Conservation (phyloP, 176 grass and related monocot genomes). For the Cenchrus purpureus region DNA sequence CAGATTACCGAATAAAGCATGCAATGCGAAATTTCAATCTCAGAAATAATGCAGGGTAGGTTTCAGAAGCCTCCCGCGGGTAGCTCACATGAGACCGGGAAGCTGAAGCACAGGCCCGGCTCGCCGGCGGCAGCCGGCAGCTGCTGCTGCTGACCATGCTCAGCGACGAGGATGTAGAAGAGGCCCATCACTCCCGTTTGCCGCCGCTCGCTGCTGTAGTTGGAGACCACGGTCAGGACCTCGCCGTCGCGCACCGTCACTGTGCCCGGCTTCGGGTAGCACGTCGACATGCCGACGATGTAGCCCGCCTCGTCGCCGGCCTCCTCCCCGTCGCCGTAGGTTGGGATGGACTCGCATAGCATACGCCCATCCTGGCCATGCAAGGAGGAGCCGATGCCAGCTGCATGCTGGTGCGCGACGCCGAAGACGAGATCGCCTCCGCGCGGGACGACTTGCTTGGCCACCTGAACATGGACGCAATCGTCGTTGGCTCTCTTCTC, state of each 20-base stretch:
- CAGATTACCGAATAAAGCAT: not conserved
- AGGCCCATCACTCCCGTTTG: slow-evolving; percentile 88
- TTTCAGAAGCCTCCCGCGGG: no score
- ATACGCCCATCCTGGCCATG: slow-evolving; percentile 75
- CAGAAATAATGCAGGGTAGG: not conserved
- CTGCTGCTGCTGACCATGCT: slow-evolving; percentile 28
- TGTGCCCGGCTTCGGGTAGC: slow-evolving; percentile 71
- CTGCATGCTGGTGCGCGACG: slow-evolving; percentile 82
- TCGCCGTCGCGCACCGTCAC: slow-evolving; percentile 63
- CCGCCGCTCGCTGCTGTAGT: slow-evolving; percentile 68
- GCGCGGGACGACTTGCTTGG: slow-evolving; percentile 55
- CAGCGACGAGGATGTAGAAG: slow-evolving; percentile 89
- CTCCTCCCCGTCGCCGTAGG: slow-evolving; percentile 63
- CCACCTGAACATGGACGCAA: slow-evolving; percentile 51
- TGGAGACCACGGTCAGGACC: slow-evolving; percentile 74
- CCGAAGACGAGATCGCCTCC: slow-evolving; percentile 82
- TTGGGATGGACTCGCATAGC: slow-evolving; percentile 67
- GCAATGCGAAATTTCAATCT: no score
- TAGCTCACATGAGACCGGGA: slow-evolving; percentile 58
- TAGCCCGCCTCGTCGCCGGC: slow-evolving; percentile 80
- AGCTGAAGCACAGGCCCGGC: slow-evolving; percentile 41
- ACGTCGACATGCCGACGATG: slow-evolving; percentile 86
- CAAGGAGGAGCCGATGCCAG: slow-evolving; percentile 58
- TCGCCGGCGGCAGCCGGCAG: slow-evolving; percentile 1
- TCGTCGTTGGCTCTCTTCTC: slow-evolving; percentile 48